phyloP scores from a whole-genome alignment of 345 rosid genomes.

The Populus deltoides region DNA sequence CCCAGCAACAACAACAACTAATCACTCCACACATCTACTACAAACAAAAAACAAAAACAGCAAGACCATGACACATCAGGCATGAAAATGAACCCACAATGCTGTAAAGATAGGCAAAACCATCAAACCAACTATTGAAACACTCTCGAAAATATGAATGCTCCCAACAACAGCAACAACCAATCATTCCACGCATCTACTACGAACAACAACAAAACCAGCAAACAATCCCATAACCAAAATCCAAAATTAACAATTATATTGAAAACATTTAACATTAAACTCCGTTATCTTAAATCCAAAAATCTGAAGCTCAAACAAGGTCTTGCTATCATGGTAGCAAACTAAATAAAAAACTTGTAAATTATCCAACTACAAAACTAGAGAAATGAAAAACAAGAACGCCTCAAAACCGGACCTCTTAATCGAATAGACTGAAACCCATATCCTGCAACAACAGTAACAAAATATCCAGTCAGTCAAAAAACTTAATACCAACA shows the following conservation, averaged over 20 bases:
- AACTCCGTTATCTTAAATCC: slow-evolving; percentile 18
- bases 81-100: neutral
- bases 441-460: slow-evolving; percentile 65
- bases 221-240: neutral
- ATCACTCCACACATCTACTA: neutral
- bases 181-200: neutral
- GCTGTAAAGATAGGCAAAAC: neutral
- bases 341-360: slow-evolving; percentile 27
- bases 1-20: neutral
- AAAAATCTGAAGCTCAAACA: slow-evolving; percentile 18
- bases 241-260: neutral
- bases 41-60: neutral
- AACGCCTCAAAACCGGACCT: slow-evolving; percentile 2
- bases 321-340: slow-evolving; percentile 13
- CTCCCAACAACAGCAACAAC: neutral
- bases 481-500: neutral
- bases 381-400: neutral
- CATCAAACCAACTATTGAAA: neutral
- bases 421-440: slow-evolving; percentile 74
- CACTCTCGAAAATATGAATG: too few species aligned
- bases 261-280: slow-evolving; percentile 1
- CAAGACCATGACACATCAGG: neutral
- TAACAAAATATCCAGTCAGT: neutral
- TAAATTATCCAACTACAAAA: slow-evolving; percentile 10
- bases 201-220: neutral